A percentile compares a stretch with the other conserved stretches of the same genome.
These are phyloP conservation scores for Fonsecaea monophora DNA, from an alignment of 2,329 filamentous ascomycete species.

Conservation along the genomic window DNA sequence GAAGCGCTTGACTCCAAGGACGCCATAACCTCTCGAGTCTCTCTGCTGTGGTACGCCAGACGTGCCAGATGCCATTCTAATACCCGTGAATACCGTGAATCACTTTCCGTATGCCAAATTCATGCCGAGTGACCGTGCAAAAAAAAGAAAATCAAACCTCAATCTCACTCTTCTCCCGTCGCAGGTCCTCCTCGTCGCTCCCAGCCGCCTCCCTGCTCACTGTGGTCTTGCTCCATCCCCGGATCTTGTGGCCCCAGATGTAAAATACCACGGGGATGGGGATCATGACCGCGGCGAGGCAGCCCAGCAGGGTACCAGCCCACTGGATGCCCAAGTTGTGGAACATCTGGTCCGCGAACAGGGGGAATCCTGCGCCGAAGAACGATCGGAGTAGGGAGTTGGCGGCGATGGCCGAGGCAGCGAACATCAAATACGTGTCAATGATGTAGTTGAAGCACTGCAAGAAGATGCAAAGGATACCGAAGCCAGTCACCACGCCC, in stretches of 20 bases:
- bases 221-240: conserved; percentile 52
- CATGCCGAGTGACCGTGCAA: background rate
- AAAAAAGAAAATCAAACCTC: conserved; percentile 2
- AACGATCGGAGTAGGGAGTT: conserved; percentile 65
- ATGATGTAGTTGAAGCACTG: conserved; percentile 66
- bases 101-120: background rate
- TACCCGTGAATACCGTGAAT: background rate
- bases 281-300: conserved; percentile 72
- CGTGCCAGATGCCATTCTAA: background rate
- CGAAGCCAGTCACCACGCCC: conserved; percentile 64
- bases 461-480: conserved; percentile 64
- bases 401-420: conserved; percentile 75
- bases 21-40: too few species aligned
- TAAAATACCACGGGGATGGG: conserved; percentile 79
- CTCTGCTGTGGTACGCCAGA: background rate
- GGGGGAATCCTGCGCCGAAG: conserved; percentile 47
- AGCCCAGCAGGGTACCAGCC: conserved; percentile 75
- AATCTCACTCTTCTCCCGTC: background rate
- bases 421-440: conserved; percentile 65
- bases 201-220: background rate
- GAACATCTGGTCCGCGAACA: conserved; percentile 66
- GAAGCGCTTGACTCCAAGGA: background rate
- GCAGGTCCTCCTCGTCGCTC: conserved; percentile 10
- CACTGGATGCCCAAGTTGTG: conserved; percentile 72
- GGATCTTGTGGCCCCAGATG: conserved; percentile 69